Base-by-base conservation (phyloP, 2,329 filamentous ascomycete genomes). In the Xylaria sp. region DNA sequence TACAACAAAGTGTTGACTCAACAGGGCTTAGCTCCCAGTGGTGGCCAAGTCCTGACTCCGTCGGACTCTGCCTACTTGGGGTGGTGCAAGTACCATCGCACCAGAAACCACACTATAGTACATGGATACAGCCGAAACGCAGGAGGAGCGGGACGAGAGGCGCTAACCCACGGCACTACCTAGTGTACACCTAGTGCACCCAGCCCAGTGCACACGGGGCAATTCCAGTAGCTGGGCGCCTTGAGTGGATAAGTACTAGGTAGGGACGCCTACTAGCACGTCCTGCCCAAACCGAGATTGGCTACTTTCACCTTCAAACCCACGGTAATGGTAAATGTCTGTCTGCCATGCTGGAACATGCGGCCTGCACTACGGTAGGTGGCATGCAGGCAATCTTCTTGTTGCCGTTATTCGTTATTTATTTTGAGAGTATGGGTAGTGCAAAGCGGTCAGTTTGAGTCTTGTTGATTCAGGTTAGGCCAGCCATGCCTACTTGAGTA, bases 11-110 rank as follows among this genome's bases (percentile, higher is more conserved):
- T 45, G 42, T 27, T 29, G 39, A 47, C 67, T 59, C 25, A 63
- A 69, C 56, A 65, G 62, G 68, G 68, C 66, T 70, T 68, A 68
- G 68, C 55, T 45, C n/a, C 27, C 36, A 39, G 42, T 29, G 22
- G 53, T 61, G 63, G 59, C 60, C 63, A 53, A 63, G 59, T 61
- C 50, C 49, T 62, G 29, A 61, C 22, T 29, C 11, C 31, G 49
- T 17, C 33, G 17, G 27, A 33, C 47, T n/a, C 47, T 49, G 4
- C 22, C 45, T 29, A 17, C 45, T 29, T 51, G 20, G 49, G 15
- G 49, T 33, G 27, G 49, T 51, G 49, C 49, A 31, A 33, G 49
- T 31, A 33, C 17, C 50, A 22, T 20, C 29, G 38, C 29, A 11
- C 27, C 47, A 36, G 31, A 51, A 36, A 51, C 10, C 31, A 20